Percentiles rank a stretch among this genome's conserved stretches.
These are phyloP conservation scores for Prunus salicina DNA, from an alignment of 306 rosid genomes.

Conservation along the genomic window DNA sequence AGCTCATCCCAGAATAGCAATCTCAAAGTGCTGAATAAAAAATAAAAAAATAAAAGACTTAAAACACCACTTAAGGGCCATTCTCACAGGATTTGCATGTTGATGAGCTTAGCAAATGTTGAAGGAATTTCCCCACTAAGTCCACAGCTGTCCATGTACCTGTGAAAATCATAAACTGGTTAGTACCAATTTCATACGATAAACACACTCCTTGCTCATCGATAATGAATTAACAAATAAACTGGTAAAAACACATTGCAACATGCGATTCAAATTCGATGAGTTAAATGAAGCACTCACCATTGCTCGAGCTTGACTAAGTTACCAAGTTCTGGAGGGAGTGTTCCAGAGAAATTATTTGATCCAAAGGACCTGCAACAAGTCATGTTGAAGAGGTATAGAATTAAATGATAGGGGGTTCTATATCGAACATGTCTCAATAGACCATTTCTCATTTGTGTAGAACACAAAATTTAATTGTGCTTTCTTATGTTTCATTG, in stretches of 20 bases:
- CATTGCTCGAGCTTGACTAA: constrained; percentile 6
- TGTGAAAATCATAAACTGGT: not conserved
- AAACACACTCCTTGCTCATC: not conserved
- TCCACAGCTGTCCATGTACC: constrained; percentile 15
- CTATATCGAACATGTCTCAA: not conserved
- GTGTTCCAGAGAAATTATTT: constrained; percentile 28
- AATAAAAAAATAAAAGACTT: not conserved
- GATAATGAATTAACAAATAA: not conserved
- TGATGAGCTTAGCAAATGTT: constrained; percentile 22
- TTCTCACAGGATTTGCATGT: constrained; percentile 18
- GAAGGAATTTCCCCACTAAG: constrained; percentile 28
- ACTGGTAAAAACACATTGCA: not conserved
- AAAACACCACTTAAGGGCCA: not conserved
- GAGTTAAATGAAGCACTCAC: constrained; percentile 11
- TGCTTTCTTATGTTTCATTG: not conserved
- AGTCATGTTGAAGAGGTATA: not conserved
- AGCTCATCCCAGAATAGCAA: not conserved
- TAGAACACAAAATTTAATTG: not conserved
- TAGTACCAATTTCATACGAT: not conserved
- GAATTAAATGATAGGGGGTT: not conserved
- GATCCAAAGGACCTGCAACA: constrained; percentile 19
- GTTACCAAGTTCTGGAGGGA: constrained; percentile 32
- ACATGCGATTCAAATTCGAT: not conserved
- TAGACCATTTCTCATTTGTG: not conserved
- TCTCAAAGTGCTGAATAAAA: not conserved